Percentiles rank a stretch among this genome's conserved stretches.
These are phyloP conservation scores for Solanum hybrid DNA, from an alignment of 305 asterid species.

Conservation along the genomic window DNA sequence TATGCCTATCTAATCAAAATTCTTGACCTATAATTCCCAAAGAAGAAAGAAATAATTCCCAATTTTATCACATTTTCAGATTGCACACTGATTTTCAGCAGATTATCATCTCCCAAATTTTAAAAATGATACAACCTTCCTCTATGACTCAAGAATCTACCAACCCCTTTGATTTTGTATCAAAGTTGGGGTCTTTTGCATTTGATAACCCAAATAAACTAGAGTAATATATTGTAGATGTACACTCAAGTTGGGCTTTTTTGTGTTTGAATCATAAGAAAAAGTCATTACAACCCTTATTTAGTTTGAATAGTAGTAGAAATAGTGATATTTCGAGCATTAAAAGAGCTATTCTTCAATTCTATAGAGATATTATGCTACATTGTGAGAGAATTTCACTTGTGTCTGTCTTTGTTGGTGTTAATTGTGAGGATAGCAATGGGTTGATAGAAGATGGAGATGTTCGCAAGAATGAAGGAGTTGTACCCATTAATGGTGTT, in stretches of 20 bases:
- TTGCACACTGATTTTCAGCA: too few relatives aligned
- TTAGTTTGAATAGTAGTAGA: constrained; percentile 49
- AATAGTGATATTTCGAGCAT: constrained; percentile 41
- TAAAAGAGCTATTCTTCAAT: constrained; percentile 34
- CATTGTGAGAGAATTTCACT: constrained; percentile 70
- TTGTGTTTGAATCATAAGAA: constrained; percentile 3
- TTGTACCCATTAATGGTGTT: constrained; percentile 23
- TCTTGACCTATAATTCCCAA: too few relatives aligned
- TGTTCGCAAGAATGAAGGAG: constrained; percentile 36
- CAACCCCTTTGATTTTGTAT: constrained; percentile 34
- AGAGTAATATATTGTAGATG: constrained; percentile 6
- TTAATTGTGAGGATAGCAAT: constrained; percentile 30
- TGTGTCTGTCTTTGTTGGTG: constrained; percentile 16
- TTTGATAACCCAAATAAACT: constrained; percentile 20
- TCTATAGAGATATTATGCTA: constrained; percentile 54
- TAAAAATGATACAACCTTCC: constrained; percentile 48
- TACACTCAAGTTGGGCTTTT: not conserved
- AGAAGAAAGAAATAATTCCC: too few relatives aligned
- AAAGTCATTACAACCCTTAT: constrained; percentile 27
- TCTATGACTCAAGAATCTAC: constrained; percentile 54
- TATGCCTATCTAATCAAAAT: too few relatives aligned
- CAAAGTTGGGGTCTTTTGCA: constrained; percentile 17
- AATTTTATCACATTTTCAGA: too few relatives aligned
- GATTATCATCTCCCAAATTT: not conserved
- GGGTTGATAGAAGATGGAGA: not conserved